Evolutionary conservation across 345 rosid genomes (phyloP), one percentile per base, ranked within the genome.

Genomic region (Populus tremula): DNA sequence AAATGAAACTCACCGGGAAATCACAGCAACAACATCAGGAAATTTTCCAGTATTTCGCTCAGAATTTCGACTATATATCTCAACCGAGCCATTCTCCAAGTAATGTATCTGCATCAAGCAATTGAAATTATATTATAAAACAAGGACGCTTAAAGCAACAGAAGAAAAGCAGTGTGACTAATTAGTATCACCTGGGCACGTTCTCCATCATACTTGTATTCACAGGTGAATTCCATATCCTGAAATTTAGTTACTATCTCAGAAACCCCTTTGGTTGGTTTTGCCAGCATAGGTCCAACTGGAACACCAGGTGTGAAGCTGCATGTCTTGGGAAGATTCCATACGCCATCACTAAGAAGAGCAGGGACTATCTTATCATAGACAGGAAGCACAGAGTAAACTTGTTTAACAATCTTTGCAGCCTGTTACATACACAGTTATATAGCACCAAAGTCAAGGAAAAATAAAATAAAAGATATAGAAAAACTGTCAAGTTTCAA

Each of bases 191-290:
- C 99, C 95, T 96, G 99, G 70, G 99, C 99, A 79, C 98, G 94
- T 76, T 92, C 99, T 73, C 99, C 98, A 80, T 96, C 99, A 73
- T 96, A 93, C 77, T 96, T 96, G 88, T 93, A 96, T 75, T 96
- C 98, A 78, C 95, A 93, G 31, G 97, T 84, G 77, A 86, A 96
- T 71, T 87, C 91, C 54, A 72, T 90, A 85, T 90, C 88, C 86
- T 92, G 96, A 84, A 96, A 96, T 85, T 92, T 96, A 74, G 90
- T 82, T 70, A 90, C 77, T 79, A 96, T 93, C 85, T 93, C 98
- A 39, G 88, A 86, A 21, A 96, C 93, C 66, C 89, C 94, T 83
- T 91, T 93, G 64, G 95, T 88, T 79, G 96, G 91, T 84, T 96
- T 96, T 71, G 99, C 97, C 77, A 96, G 90, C 99, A 96, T 96